These are phyloP conservation scores for Blumeria hordei DNA, from an alignment of 2,329 filamentous ascomycete genomes.

Conservation along the genomic window DNA sequence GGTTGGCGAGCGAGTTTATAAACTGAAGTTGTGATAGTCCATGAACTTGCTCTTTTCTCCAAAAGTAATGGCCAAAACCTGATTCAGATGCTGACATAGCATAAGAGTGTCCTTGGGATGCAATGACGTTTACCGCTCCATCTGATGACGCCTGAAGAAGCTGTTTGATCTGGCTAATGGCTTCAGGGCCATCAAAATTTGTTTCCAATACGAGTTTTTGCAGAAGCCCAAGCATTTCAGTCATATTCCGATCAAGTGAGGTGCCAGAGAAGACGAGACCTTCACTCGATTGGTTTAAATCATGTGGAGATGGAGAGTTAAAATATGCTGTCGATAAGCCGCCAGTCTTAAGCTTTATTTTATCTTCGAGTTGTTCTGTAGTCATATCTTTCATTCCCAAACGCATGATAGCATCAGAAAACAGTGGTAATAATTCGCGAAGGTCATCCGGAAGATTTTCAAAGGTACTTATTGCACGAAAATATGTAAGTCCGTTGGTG, in stretches of 20 bases:
- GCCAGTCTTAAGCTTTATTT: constrained; percentile 90
- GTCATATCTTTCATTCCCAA: constrained; percentile 68
- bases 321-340: constrained; percentile 72
- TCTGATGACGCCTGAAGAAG: constrained; percentile 70
- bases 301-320: constrained; percentile 50
- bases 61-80: constrained; percentile 45
- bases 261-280: constrained; percentile 68
- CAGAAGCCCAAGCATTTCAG: constrained; percentile 73
- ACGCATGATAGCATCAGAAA: constrained; percentile 80
- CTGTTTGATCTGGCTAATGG: constrained; percentile 61
- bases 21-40: constrained; percentile 81
- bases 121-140: constrained; percentile 76
- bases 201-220: constrained; percentile 64
- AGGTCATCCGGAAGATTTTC: constrained; percentile 64
- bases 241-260: constrained; percentile 72
- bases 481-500: constrained; percentile 91
- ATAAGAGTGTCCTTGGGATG: constrained; percentile 70
- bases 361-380: constrained; percentile 86
- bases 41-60: constrained; percentile 59
- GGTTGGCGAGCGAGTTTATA: constrained; percentile 52
- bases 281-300: constrained; percentile 48
- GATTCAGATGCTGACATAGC: constrained; percentile 69
- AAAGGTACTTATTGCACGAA: constrained; percentile 65
- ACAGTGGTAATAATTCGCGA: constrained; percentile 63
- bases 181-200: constrained; percentile 65